These are phyloP conservation scores for Taiwanofungus camphoratus DNA, from an alignment of 1,284 basidiomycete genomes.

Conservation along the genomic window DNA sequence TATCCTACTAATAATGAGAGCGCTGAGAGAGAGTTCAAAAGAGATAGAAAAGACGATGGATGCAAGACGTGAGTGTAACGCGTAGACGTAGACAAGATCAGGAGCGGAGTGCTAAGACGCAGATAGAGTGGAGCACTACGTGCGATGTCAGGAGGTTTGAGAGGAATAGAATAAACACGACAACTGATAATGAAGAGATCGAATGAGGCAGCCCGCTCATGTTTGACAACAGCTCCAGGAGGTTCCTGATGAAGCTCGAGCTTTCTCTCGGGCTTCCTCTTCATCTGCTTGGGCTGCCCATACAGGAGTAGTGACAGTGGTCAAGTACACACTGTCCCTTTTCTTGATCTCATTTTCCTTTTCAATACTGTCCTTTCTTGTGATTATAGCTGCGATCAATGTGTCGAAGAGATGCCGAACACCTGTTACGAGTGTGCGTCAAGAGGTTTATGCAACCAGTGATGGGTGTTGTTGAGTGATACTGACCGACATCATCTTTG, in stretches of 20 bases:
- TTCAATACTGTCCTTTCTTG: conserved; percentile 72
- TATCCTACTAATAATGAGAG: conserved; percentile 14
- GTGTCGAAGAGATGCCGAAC: conserved; percentile 71
- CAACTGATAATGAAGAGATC: conserved; percentile 6
- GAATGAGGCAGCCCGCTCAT: conserved; percentile 20
- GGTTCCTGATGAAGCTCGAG: conserved; percentile 39
- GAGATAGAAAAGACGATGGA: conserved; percentile 2
- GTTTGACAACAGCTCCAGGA: conserved; percentile 63
- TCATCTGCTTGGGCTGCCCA: conserved; percentile 78
- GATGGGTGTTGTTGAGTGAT: no score
- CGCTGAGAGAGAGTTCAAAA: conserved; percentile 4
- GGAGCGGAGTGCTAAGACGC: background rate
- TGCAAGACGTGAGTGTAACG: conserved; percentile 14
- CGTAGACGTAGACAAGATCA: conserved; percentile 12
- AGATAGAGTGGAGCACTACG: conserved; percentile 4
- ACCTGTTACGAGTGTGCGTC: conserved; percentile 37
- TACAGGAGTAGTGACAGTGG: conserved; percentile 51
- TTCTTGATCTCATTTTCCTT: conserved; percentile 70
- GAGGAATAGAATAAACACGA: conserved; percentile 2
- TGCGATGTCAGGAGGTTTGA: background rate
- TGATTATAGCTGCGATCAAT: conserved; percentile 72
- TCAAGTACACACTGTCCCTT: conserved; percentile 74
- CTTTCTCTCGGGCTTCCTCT: conserved; percentile 70
- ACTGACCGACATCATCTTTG: conserved; percentile 74
- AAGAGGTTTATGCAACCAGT: conserved; percentile 9